These are phyloP conservation scores for Pyrenophora teres DNA, from an alignment of 2,329 filamentous ascomycete species.

Conservation along the genomic window DNA sequence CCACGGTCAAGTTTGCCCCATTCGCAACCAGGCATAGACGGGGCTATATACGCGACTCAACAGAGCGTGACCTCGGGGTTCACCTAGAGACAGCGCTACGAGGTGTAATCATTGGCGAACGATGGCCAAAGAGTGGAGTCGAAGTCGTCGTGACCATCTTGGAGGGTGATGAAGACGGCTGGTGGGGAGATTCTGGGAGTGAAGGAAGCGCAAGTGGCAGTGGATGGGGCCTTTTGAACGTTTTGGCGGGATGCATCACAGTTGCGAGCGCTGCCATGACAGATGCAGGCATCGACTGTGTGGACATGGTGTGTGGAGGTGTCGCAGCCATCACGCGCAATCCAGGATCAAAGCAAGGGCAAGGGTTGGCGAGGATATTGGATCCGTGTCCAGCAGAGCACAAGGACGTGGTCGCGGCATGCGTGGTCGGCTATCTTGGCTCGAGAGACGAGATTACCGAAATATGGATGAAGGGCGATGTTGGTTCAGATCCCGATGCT, in stretches of 20 bases:
- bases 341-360: constrained; percentile 26
- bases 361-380: constrained; percentile 62
- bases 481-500: constrained; percentile 54
- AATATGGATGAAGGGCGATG: constrained; percentile 86
- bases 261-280: constrained; percentile 90
- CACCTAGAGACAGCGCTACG: constrained; percentile 90
- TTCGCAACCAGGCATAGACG: constrained; percentile 84
- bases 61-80: constrained; percentile 85
- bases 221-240: constrained; percentile 88
- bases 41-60: constrained; percentile 83
- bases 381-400: constrained; percentile 86
- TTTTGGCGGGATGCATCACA: constrained; percentile 88
- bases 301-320: constrained; percentile 86
- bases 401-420: constrained; percentile 75
- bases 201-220: constrained; percentile 57
- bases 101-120: constrained; percentile 86
- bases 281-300: constrained; percentile 94
- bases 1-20: constrained; percentile 94
- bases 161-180: constrained; percentile 85
- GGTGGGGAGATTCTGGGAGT: constrained; percentile 59
- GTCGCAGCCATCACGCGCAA: constrained; percentile 75
- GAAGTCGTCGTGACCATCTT: constrained; percentile 92
- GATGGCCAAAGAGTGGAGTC: constrained; percentile 98
- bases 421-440: constrained; percentile 88
- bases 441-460: constrained; percentile 89